Conservation (phyloP, 495 filamentous ascomycete genomes). For the Hapsidospora chrysogenum region DNA sequence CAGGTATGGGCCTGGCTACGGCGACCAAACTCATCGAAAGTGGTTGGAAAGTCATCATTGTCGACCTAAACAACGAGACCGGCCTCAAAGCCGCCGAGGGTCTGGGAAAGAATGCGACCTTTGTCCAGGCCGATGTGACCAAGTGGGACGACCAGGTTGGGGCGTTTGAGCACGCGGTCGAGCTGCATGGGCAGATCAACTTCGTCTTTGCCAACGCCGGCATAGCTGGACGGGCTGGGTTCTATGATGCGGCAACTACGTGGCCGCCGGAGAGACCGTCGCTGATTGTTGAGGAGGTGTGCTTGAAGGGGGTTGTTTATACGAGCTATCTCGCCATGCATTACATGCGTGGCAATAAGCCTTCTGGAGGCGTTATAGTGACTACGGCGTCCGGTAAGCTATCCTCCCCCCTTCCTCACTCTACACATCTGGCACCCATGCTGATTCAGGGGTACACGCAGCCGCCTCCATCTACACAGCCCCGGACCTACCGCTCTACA, state of each 20-base stretch:
- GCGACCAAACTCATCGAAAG: no score
- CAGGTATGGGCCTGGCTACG: no score
- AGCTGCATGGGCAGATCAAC: slow-evolving; percentile 27
- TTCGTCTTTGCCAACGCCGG: slow-evolving; percentile 35
- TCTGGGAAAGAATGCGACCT: no score
- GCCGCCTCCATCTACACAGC: no score
- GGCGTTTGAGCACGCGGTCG: slow-evolving; percentile 21
- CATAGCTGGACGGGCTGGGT: slow-evolving; percentile 16
- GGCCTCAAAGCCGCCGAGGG: no score
- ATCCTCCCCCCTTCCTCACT: no score
- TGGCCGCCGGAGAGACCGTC: slow-evolving; percentile 22
- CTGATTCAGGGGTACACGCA: no score
- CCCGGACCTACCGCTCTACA: no score
- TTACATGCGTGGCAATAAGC: slow-evolving; percentile 21
- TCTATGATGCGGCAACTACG: slow-evolving; percentile 22
- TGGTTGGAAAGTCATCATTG: no score
- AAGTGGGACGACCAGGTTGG: slow-evolving; percentile 21
- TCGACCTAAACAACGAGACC: no score
- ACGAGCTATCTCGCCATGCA: slow-evolving; percentile 20
- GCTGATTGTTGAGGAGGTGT: slow-evolving; percentile 20
- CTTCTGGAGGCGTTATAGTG: slow-evolving; percentile 19
- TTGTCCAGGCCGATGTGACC: slow-evolving; percentile 21
- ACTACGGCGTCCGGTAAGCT: slow-evolving; percentile 19
- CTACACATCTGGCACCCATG: no score
- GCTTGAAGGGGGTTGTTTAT: slow-evolving; percentile 24